phyloP scores from a whole-genome alignment of 192 early-diverging fungal genomes.

The Entomortierella lignicola region DNA sequence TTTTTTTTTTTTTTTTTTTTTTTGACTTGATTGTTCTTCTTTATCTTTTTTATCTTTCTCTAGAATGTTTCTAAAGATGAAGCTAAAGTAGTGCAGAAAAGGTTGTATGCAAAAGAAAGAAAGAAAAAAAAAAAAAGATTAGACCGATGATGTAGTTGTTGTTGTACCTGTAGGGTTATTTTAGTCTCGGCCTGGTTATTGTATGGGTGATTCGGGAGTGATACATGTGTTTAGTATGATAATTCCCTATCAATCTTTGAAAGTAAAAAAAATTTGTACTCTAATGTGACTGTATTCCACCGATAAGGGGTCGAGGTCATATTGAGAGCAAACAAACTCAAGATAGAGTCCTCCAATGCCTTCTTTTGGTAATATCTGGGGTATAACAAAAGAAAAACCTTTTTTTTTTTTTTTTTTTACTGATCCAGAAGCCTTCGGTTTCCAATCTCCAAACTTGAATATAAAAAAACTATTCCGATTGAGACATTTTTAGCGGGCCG shows the following conservation, averaged over 20 bases:
- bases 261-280: neutral
- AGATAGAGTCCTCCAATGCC: neutral
- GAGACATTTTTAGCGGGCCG: too few relatives aligned
- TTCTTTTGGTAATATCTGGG: slow-evolving; percentile 8
- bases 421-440: neutral
- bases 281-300: neutral
- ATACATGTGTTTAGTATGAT: slow-evolving; percentile 8
- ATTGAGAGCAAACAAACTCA: neutral
- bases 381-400: neutral
- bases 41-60: too few relatives aligned
- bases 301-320: neutral
- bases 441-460: too few relatives aligned
- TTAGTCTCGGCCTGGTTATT: neutral
- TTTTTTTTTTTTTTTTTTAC: neutral
- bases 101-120: too few relatives aligned
- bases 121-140: neutral
- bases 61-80: too few relatives aligned
- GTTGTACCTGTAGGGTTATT: too few relatives aligned
- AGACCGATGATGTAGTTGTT: neutral
- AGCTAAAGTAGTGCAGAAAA: too few relatives aligned
- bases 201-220: neutral
- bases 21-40: too few relatives aligned
- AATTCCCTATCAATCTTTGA: slow-evolving; percentile 1
- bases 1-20: too few relatives aligned
- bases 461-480: too few relatives aligned